Percentiles rank a stretch among this genome's conserved stretches.
Conservation (phyloP, 352 stramenopile genomes). For the Phytophthora ohioensis region DNA sequence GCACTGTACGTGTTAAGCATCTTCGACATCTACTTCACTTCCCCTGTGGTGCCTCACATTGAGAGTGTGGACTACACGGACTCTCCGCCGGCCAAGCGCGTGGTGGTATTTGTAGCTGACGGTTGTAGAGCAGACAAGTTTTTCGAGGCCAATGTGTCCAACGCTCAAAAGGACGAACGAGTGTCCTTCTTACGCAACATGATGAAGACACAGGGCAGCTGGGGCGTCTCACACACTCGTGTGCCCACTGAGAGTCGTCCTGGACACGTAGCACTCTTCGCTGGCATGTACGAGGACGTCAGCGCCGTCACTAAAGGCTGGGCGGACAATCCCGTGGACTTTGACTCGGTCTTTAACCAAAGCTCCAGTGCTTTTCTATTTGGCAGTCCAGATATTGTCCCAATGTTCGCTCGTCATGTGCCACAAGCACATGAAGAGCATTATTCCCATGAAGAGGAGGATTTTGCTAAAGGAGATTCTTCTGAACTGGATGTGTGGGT, state of each 20-base stretch:
- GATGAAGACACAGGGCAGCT: conserved; percentile 64
- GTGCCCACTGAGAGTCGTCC: conserved; percentile 88
- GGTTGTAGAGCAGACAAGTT: conserved; percentile 87
- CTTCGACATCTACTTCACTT: conserved; percentile 93
- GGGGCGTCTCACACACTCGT: conserved; percentile 87
- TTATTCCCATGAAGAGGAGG: conserved; percentile 83
- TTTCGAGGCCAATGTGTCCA: conserved; percentile 64
- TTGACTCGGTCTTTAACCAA: conserved; percentile 90
- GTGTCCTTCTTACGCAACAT: conserved; percentile 75
- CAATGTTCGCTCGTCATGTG: conserved; percentile 87
- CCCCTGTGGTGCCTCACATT: conserved; percentile 76
- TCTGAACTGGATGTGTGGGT: conserved; percentile 86
- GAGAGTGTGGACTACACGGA: conserved; percentile 55
- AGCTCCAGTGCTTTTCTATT: conserved; percentile 73
- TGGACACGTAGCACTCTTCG: conserved; percentile 86
- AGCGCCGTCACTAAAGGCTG: conserved; percentile 90
- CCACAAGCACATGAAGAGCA: conserved; percentile 68
- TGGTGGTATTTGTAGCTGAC: conserved; percentile 89
- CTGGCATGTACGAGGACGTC: conserved; percentile 90
- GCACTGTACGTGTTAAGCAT: conserved; percentile 89
- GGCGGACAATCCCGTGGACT: conserved; percentile 89
- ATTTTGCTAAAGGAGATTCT: conserved; percentile 80
- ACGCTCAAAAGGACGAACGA: conserved; percentile 26
- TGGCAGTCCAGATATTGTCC: conserved; percentile 87
- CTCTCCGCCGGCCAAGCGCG: conserved; percentile 57